Evolutionary conservation across 2,329 filamentous ascomycete species (phyloP), one percentile per base, ranked within the genome.

Genomic region (Colletotrichum sp.): DNA sequence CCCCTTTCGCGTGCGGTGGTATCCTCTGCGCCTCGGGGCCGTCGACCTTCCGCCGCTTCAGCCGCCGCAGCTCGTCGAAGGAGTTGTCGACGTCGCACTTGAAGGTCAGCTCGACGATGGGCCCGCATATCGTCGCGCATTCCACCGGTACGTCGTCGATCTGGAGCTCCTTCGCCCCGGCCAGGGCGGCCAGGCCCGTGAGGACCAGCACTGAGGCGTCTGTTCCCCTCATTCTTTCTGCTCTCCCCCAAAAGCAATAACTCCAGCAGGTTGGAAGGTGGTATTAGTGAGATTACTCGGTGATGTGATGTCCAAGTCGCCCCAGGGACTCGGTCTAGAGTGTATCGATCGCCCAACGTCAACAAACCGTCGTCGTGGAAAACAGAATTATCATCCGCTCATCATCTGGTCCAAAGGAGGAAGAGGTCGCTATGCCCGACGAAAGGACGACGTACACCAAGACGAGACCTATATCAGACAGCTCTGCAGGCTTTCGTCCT

Each of bases 91-190:
- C 65, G 76, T 82, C 81, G 81, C 85, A 87, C 60, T 82, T 82
- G 12, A 80, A 80, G 36, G 84, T 84, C n/a, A 87, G 79, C 79
- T 87, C 85, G 72, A 87, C 84, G 65, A 87, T 83, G 68, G 85
- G 85, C 6, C 85, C 85, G 80, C 85, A 87, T 68, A 87, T 86
- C 52, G 83, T 83, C 44, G 84, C 84, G 74, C 85, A 87, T 68
- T 81, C 80, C 26, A 86, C 73, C 36, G 85, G 85, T 18, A 87
- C 83, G 30, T 85, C 83, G 26, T 84, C 79, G 15, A 82, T 79
- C 22, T 80, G 81, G 44, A 87, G 79, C 34, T 81, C 81, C 39
- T 84, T 82, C 30, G 82, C 81, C 10, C 77, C 68, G 48, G 79
- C 80, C 65, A 82, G 62, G n/a, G 80, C 76, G 44, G 79, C 79